These are phyloP conservation scores for Penicillium psychrofluorescens DNA, from an alignment of 495 filamentous ascomycete genomes.

Conservation along the genomic window DNA sequence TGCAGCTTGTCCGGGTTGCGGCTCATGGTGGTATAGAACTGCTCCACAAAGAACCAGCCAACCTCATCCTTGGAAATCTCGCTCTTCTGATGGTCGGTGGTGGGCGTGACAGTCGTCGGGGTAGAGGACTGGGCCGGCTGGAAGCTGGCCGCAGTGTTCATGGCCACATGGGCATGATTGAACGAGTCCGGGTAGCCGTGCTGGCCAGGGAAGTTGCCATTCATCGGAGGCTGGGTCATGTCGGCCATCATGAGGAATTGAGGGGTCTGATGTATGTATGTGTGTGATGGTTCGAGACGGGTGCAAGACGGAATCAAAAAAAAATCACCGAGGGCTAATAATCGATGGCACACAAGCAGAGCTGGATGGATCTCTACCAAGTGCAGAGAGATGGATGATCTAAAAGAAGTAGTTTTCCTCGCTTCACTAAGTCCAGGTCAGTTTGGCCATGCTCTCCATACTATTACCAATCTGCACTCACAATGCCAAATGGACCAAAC, in stretches of 20 bases:
- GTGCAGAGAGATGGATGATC: constrained; percentile 2
- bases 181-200: constrained; percentile 35
- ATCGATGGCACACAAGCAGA: not conserved
- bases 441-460: not conserved
- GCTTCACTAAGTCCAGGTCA: constrained; percentile 13
- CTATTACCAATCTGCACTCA: constrained; percentile 16
- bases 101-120: constrained; percentile 32
- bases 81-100: constrained; percentile 33
- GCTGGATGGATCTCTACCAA: not conserved
- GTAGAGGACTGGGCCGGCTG: constrained; percentile 39
- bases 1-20: constrained; percentile 88
- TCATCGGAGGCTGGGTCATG: constrained; percentile 35
- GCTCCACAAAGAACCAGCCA: constrained; percentile 98
- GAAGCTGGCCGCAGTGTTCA: constrained; percentile 36
- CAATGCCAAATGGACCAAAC: constrained; percentile 25
- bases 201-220: constrained; percentile 39
- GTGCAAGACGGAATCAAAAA: constrained; percentile 11
- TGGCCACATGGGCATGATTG: constrained; percentile 25
- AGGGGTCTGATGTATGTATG: constrained; percentile 6
- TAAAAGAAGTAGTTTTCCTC: constrained; percentile 8
- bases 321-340: constrained; percentile 10
- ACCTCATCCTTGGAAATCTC: constrained; percentile 74
- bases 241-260: constrained; percentile 33
- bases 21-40: constrained; percentile 97
- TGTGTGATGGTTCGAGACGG: not conserved